phyloP scores from a whole-genome alignment of 169 alveolate species.

The Plasmodium malariae region DNA sequence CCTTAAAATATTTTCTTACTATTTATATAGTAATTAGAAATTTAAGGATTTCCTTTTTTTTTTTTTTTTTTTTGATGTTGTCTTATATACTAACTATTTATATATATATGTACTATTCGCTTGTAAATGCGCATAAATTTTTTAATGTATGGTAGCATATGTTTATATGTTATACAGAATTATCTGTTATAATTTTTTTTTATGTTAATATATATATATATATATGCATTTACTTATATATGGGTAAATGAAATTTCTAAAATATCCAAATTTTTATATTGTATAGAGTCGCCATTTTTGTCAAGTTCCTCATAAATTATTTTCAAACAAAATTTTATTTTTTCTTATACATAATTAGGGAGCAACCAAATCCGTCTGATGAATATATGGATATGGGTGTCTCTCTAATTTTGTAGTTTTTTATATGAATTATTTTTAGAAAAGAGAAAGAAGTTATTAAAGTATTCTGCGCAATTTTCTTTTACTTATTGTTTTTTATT shows the following conservation, averaged over 20 bases:
- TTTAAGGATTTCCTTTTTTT: not conserved
- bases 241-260: slow-evolving; percentile 13
- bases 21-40: not conserved
- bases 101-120: slow-evolving; percentile 1
- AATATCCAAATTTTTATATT: not conserved
- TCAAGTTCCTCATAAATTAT: slow-evolving; percentile 9
- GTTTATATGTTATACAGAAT: not conserved
- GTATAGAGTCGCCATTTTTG: not conserved
- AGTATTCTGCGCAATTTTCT: not conserved
- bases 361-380: not conserved
- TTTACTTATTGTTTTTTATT: slow-evolving; percentile 9
- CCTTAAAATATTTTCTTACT: slow-evolving; percentile 3
- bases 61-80: not conserved
- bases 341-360: slow-evolving; percentile 1
- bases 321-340: slow-evolving; percentile 18
- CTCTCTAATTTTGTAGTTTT: slow-evolving; percentile 4
- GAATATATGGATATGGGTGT: not conserved
- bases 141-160: no score
- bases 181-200: slow-evolving; percentile 1
- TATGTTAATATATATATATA: slow-evolving; percentile 2
- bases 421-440: slow-evolving; percentile 19
- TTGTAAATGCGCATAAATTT: not conserved
- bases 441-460: not conserved
- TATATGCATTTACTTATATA: not conserved
- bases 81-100: not conserved